Conservation (phyloP, 164 flowering plant species). For the Paratinospora sagittata region DNA sequence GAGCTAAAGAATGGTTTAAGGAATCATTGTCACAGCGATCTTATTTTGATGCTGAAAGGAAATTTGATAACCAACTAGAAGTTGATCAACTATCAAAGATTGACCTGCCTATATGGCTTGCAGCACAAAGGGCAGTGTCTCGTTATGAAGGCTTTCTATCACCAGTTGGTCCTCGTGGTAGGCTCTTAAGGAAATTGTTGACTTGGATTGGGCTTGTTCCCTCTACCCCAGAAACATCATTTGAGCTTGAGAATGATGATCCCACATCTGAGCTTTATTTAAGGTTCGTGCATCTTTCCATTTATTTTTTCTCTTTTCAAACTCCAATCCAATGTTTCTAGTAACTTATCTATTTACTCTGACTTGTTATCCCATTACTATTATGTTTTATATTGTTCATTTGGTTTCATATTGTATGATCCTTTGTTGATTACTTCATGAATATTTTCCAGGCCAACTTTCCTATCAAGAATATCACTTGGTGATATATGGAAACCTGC, state of each 20-base stretch:
- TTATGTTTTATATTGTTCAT: not conserved
- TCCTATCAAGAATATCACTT: conserved; percentile 77
- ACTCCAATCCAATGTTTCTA: not conserved
- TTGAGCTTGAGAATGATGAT: conserved; percentile 32
- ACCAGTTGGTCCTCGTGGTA: conserved; percentile 76
- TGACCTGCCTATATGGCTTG: conserved; percentile 83
- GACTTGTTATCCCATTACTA: not conserved
- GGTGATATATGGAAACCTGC: conserved; percentile 94
- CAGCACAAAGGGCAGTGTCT: conserved; percentile 82
- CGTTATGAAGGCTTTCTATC: conserved; percentile 84
- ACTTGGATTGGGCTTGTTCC: conserved; percentile 60
- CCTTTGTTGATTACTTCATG: not conserved
- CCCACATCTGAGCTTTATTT: conserved; percentile 43
- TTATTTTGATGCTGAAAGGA: conserved; percentile 27
- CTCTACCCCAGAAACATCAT: conserved; percentile 43
- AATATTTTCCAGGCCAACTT: conserved; percentile 57
- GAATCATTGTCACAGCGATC: conserved; percentile 32
- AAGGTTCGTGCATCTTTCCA: conserved; percentile 36
- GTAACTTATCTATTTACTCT: not conserved
- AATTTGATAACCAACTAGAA: conserved; percentile 25
- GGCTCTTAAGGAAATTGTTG: conserved; percentile 71
- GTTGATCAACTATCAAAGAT: conserved; percentile 36
- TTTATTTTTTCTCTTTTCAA: not conserved
- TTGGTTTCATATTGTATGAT: not conserved
- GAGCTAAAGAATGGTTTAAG: conserved; percentile 47